Evolutionary conservation across 768 basidiomycete genomes (phyloP).

Genomic region (Russula sp.): DNA sequence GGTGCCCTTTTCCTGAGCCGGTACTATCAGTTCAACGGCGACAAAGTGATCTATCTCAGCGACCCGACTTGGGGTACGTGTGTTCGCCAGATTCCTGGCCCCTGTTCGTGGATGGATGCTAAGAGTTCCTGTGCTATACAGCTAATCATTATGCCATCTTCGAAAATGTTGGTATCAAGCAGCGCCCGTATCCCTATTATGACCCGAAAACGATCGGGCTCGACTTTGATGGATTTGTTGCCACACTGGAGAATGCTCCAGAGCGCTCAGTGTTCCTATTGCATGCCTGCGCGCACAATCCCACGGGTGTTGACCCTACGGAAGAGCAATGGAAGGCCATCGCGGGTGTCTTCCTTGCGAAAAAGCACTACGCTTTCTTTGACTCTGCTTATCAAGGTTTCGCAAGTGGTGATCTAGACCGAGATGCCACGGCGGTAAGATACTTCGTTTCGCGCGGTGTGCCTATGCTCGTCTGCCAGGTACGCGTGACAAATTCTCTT

Average conservation of each 20-base stretch:
- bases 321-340: conserved; percentile 77
- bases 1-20: conserved; percentile 79
- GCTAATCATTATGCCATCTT: conserved; percentile 89
- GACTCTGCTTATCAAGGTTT: conserved; percentile 98
- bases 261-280: conserved; percentile 79
- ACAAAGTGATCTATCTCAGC: conserved; percentile 74
- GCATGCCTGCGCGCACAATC: conserved; percentile 95
- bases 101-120: neutral
- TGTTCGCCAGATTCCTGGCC: neutral
- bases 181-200: conserved; percentile 89
- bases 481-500: conserved; percentile 27
- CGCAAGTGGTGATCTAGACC: conserved; percentile 85
- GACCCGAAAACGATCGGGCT: conserved; percentile 84
- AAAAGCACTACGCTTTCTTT: conserved; percentile 84
- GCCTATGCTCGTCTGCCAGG: conserved; percentile 84
- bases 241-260: conserved; percentile 54
- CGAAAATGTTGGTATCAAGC: conserved; percentile 82
- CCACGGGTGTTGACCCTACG: conserved; percentile 93
- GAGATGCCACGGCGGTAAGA: conserved; percentile 87
- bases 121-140: conserved; percentile 26
- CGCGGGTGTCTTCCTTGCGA: conserved; percentile 60
- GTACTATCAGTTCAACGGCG: conserved; percentile 66
- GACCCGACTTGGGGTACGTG: conserved; percentile 90
- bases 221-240: conserved; percentile 64
- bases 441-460: conserved; percentile 73